A percentile compares a stretch with the other conserved stretches of the same genome.
Evolutionary conservation across 2,329 filamentous ascomycete genomes (phyloP).

Genomic region (Nemania sp.): DNA sequence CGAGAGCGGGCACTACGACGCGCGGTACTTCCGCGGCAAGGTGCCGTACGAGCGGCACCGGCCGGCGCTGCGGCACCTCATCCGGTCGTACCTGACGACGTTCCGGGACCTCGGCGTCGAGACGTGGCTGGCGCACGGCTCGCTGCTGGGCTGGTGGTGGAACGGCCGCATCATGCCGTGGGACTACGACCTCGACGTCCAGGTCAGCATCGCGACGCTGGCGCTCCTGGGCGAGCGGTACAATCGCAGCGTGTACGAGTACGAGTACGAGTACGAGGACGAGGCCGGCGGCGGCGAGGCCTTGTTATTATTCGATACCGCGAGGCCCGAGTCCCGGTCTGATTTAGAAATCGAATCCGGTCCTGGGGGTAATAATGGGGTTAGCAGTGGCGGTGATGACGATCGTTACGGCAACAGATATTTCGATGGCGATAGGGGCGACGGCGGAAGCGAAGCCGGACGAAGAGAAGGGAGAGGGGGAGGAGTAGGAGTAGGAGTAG

Average conservation of each 20-base stretch:
- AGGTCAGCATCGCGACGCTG: constrained; percentile 71
- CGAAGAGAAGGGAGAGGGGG: not conserved
- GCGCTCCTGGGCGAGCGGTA: constrained; percentile 65
- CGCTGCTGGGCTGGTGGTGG: constrained; percentile 89
- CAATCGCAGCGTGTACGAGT: constrained; percentile 71
- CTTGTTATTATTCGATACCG: not conserved
- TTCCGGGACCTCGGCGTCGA: constrained; percentile 69
- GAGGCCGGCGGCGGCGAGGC: constrained; percentile 27
- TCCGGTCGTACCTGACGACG: constrained; percentile 73
- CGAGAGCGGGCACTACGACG: constrained; percentile 73
- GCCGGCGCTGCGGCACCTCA: constrained; percentile 69
- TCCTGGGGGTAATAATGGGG: not conserved
- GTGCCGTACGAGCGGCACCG: constrained; percentile 69
- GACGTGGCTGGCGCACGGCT: constrained; percentile 87
- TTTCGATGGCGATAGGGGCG: not conserved
- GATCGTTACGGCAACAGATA: not conserved
- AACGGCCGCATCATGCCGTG: constrained; percentile 77
- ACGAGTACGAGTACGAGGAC: constrained; percentile 56
- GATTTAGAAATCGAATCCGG: too few species aligned
- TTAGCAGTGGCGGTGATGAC: not conserved
- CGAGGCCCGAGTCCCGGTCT: not conserved
- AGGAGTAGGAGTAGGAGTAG: constrained; percentile 35
- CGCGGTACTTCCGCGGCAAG: constrained; percentile 66
- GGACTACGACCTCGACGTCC: constrained; percentile 85
- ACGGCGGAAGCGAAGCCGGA: not conserved